Evolutionary conservation across 352 stramenopile species (phyloP), one percentile per base, ranked within the genome.

Genomic region (Phytophthora fragariae): DNA sequence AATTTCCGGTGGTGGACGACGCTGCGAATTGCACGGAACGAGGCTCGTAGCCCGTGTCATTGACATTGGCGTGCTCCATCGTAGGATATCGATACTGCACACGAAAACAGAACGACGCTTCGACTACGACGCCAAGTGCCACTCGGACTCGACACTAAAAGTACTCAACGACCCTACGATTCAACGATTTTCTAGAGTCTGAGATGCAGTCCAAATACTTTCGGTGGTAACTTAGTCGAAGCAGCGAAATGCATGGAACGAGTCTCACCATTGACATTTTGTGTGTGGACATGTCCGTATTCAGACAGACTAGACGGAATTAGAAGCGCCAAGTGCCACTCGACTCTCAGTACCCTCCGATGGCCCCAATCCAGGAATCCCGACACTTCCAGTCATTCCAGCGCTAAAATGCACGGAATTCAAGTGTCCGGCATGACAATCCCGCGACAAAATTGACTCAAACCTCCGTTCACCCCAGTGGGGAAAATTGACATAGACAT

Each of bases 1-100:
- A 74, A 21, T 10, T 44, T 33, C 7, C 33, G 50, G 44, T 49
- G 57, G 37, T 37, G 52, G 15, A 10, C 6, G 54, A 29, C 8
- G 24, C n/a, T 52, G 41, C 56, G 41, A 5, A 29, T 65, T 39
- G 58, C 57, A 64, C 17, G 21, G 66, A 59, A 46, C 54, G 56
- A 21, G 41, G 57, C 54, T 74, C 76, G 66, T 75, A 83, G 19
- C 76, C 76, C 29, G 76, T 81, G 33, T 65, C 62, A 49, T 24
- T 73, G 47, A 54, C 37, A 29, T 29, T 29, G 27, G 62, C 55
- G 55, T 62, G 60, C 60, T 73, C 62, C 72, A 78, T 78, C 54
- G 55, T 24, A 19, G 33, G 8, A 6, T 15, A 49, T 39, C 27
- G 3, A 59, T 70, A 19, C 49, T 71, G 35, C 39, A 29, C 29